These are phyloP conservation scores for Calonectria fujianensis DNA, from an alignment of 2,329 filamentous ascomycete genomes.

Conservation along the genomic window DNA sequence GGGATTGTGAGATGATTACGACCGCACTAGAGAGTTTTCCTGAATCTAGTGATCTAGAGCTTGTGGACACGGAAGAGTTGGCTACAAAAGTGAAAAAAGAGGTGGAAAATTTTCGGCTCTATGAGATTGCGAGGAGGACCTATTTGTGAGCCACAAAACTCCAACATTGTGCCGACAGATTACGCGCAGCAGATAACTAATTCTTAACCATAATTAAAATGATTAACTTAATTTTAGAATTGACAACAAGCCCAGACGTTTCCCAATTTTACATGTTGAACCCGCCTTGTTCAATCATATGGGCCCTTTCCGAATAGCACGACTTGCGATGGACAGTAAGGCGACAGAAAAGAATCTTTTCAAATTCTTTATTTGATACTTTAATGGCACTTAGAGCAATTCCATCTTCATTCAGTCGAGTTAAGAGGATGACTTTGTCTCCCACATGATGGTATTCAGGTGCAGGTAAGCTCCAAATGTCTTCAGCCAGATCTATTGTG, in stretches of 20 bases:
- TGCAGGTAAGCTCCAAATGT: neutral
- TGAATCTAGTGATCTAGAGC: neutral
- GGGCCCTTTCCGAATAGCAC: neutral
- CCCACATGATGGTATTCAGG: neutral
- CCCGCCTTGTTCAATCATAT: neutral
- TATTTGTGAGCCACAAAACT: neutral
- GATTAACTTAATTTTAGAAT: neutral
- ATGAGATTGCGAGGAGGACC: constrained; percentile 3
- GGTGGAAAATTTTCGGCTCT: neutral
- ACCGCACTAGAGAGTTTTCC: neutral
- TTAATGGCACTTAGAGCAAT: neutral
- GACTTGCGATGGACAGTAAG: constrained; percentile 12
- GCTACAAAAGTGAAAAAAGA: neutral
- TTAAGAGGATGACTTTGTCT: neutral
- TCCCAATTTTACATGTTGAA: neutral
- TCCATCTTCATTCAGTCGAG: neutral
- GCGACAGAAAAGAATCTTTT: constrained; percentile 10
- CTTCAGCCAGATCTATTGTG: neutral
- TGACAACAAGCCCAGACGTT: neutral
- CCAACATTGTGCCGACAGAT: neutral
- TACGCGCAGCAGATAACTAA: neutral
- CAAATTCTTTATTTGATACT: neutral
- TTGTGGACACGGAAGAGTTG: neutral
- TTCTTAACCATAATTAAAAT: too few species aligned
- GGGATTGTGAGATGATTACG: constrained; percentile 4